Evolutionary conservation across 208 protist genomes (phyloP), one percentile per base, ranked within the genome.

Genomic region (Trypanosoma congolense): DNA sequence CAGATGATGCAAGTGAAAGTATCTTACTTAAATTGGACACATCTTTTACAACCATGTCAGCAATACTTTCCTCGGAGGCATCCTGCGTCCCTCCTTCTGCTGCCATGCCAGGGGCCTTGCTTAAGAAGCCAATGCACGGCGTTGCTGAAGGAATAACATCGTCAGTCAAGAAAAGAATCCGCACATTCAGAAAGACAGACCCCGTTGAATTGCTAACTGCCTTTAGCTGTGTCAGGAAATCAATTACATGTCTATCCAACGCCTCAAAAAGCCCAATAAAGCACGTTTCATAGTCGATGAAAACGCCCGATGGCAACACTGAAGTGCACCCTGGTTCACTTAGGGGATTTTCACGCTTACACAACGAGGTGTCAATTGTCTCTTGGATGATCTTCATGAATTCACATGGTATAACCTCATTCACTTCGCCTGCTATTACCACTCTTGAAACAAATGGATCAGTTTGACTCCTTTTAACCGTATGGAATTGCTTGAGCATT

Each of bases 181-280:
- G 61, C 1, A 79, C 58, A 56, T 75, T 65, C 25, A 18, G 28
- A 52, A 43, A 43, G 54, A 24, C 8, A 70, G 51, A 6, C n/a
- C 47, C 44, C 52, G 63, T 24, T 30, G 42, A n/a, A 65, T n/a
- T 5, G 19, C 46, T 55, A 22, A 61, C 40, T 14, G 60, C 40
- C 16, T 61, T 50, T 29, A 91, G 55, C 29, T 80, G 54, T 33
- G 50, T 63, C 36, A 83, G 35, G 38, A 68, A 83, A 18, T 43
- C 28, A 48, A 77, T 65, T 40, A 87, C 64, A 53, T 91, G 77
- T 14, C 60, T 45, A 22, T 91, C 83, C 26, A 65, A 65, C 12
- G 78, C 83, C 38, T 92, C 77, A 16, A 87, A 51, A 36, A 80
- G 3, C n/a, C 72, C 63, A 16, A 92, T 38, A 70, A 92, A 88